Percentiles rank a stretch among this genome's conserved stretches.
Conservation (phyloP, 2,329 filamentous ascomycete genomes). For the Calonectria pteridis region DNA sequence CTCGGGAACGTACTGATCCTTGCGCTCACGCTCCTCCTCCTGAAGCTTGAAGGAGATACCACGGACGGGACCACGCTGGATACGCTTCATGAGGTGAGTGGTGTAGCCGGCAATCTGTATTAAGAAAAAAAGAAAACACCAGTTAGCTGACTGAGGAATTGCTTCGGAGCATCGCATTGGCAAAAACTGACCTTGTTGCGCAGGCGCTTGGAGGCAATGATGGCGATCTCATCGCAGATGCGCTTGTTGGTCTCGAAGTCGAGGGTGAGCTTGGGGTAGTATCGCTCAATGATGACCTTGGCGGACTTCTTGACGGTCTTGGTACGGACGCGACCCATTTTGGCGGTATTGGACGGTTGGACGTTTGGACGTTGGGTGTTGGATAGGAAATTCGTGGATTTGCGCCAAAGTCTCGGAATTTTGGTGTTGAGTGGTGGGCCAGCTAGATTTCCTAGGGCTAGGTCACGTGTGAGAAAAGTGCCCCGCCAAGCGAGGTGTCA, state of each 20-base stretch:
- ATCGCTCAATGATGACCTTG: constrained; percentile 99
- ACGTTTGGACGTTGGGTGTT: constrained; percentile 51
- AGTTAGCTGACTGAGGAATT: constrained; percentile 35
- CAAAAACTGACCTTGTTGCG: constrained; percentile 88
- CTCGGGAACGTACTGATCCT: constrained; percentile 99
- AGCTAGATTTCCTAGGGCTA: constrained; percentile 47
- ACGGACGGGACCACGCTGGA: constrained; percentile 98
- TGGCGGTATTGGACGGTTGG: constrained; percentile 63
- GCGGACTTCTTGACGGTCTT: constrained; percentile 83
- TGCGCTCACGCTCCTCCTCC: constrained; percentile 99
- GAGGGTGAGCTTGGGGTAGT: constrained; percentile 97
- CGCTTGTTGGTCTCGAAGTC: constrained; percentile 99
- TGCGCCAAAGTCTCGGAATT: constrained; percentile 39
- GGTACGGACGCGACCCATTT: constrained; percentile 78
- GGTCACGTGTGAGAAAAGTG: constrained; percentile 40
- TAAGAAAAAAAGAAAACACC: neutral
- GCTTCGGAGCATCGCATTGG: constrained; percentile 8
- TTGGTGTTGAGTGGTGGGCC: constrained; percentile 45
- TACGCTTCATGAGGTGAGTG: constrained; percentile 99
- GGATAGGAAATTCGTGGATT: constrained; percentile 45
- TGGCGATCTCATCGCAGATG: constrained; percentile 99
- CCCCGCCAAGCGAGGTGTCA: neutral
- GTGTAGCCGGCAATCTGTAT: constrained; percentile 95
- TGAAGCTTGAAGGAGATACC: constrained; percentile 99
- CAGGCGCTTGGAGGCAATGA: constrained; percentile 98